These are phyloP conservation scores for Pseudoperonospora humuli DNA, from an alignment of 352 stramenopile genomes.

Conservation along the genomic window DNA sequence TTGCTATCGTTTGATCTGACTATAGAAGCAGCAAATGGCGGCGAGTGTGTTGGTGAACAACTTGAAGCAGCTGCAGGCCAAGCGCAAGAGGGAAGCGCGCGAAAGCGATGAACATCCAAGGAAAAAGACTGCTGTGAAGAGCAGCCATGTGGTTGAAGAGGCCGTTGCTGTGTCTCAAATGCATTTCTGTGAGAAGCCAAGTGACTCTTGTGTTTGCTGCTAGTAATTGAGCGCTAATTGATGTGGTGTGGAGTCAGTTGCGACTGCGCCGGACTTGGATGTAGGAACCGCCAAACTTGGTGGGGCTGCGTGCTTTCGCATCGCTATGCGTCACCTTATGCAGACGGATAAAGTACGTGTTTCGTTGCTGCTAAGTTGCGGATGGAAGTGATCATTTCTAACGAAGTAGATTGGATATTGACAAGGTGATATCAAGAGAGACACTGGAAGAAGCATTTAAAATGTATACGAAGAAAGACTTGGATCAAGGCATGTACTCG, in stretches of 20 bases:
- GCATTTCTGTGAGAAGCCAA: slow-evolving; percentile 21
- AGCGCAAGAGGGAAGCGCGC: slow-evolving; percentile 21
- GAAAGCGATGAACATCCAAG: slow-evolving; percentile 2
- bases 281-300: slow-evolving; percentile 9
- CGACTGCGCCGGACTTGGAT: slow-evolving; percentile 11
- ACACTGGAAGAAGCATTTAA: slow-evolving; percentile 21
- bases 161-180: slow-evolving; percentile 7
- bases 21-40: slow-evolving; percentile 25
- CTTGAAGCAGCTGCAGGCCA: slow-evolving; percentile 21
- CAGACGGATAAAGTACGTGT: slow-evolving; percentile 20
- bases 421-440: slow-evolving; percentile 19
- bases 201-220: background rate
- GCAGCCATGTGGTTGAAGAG: background rate
- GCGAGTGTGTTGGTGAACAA: slow-evolving; percentile 20
- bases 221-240: background rate
- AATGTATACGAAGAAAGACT: slow-evolving; percentile 19
- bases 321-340: slow-evolving; percentile 21
- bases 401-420: background rate
- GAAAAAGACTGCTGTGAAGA: slow-evolving; percentile 12
- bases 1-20: background rate
- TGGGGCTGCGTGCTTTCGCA: slow-evolving; percentile 26
- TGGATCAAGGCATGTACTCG: slow-evolving; percentile 11
- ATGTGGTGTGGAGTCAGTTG: slow-evolving; percentile 16
- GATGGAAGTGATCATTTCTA: background rate
- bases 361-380: background rate